Evolutionary conservation across 345 rosid genomes (phyloP).

Genomic region (Luvunga scandens): DNA sequence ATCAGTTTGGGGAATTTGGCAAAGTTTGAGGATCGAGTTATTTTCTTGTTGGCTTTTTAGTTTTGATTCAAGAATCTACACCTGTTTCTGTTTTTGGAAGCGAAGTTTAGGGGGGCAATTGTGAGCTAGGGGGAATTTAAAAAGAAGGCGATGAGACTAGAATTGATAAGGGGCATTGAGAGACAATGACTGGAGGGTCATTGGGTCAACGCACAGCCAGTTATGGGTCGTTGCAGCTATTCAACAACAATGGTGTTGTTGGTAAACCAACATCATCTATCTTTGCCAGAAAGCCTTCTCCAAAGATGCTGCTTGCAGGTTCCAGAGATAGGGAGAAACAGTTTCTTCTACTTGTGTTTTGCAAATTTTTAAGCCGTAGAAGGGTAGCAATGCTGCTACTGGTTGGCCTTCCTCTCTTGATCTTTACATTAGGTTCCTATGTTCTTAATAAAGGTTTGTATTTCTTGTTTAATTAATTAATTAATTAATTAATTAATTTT

Average conservation of each 20-base stretch:
- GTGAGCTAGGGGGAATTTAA: constrained; percentile 22
- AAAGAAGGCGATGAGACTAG: constrained; percentile 38
- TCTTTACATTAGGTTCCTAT: constrained; percentile 67
- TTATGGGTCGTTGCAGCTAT: constrained; percentile 53
- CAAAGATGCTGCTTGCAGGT: constrained; percentile 47
- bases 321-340: constrained; percentile 84
- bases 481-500: too few relatives aligned
- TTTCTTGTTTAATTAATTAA: not conserved
- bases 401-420: constrained; percentile 56
- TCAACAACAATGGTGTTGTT: constrained; percentile 10
- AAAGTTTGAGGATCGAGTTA: not conserved
- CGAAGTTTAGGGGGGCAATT: not conserved
- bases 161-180: constrained; percentile 39
- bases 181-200: constrained; percentile 76
- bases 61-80: not conserved
- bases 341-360: constrained; percentile 47
- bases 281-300: constrained; percentile 32
- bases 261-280: constrained; percentile 25
- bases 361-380: constrained; percentile 52
- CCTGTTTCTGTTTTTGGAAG: not conserved
- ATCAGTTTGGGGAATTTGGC: not conserved
- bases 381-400: constrained; percentile 72
- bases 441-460: constrained; percentile 62
- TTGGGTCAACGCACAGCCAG: constrained; percentile 58
- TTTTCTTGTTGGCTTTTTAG: not conserved